Evolutionary conservation across 768 basidiomycete species (phyloP), one percentile per base, ranked within the genome.

Genomic region (Suillus subalutaceus): DNA sequence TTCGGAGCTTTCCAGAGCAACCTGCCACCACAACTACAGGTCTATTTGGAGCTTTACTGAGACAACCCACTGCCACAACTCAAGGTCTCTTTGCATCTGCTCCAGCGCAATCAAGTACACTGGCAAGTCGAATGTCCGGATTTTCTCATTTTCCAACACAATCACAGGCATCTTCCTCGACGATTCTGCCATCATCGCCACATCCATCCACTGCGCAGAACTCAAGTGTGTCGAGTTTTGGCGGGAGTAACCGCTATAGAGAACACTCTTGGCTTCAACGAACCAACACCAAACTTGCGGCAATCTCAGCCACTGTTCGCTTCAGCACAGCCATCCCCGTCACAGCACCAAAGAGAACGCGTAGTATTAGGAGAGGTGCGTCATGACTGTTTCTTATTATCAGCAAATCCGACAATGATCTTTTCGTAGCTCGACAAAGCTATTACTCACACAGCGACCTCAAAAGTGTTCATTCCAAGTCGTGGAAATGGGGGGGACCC

Each of bases 401-500:
- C 30, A 30, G 18, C 18, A 43, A 12, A 43, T 30, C 12, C 1
- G 41, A 60, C 12, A 12, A 43, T 43, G 12, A n/a, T 32, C 2
- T 32, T n/a, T 23, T 15, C n/a, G 9, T 41, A 63, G 62, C 32
- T 23, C n/a, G 57, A 63, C 18, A 40, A 37, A 35, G 50, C 59
- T 8, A 64, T 75, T 50, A 75, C 71, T 0, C 73, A 71, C 30
- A 46, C 64, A 12, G 64, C 72, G 2, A 67, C 41, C 3, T 64
- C 69, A 35, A 61, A n/a, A 8, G 63, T 65, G 12, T 68, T 67
- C 10, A 59, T 75, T 20, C 69, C 73, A 30, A 69, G 72, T 10
- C 41, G 18, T 18, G 7, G 0, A 30, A 66, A 62, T n/a, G 20
- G 40, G 40, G 3, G 46, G 59, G 48, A 60, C 35, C 5, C 70